A percentile compares a stretch with the other conserved stretches of the same genome.
phyloP scores from a whole-genome alignment of 306 rosid species.

The Dalbergia oliveri region DNA sequence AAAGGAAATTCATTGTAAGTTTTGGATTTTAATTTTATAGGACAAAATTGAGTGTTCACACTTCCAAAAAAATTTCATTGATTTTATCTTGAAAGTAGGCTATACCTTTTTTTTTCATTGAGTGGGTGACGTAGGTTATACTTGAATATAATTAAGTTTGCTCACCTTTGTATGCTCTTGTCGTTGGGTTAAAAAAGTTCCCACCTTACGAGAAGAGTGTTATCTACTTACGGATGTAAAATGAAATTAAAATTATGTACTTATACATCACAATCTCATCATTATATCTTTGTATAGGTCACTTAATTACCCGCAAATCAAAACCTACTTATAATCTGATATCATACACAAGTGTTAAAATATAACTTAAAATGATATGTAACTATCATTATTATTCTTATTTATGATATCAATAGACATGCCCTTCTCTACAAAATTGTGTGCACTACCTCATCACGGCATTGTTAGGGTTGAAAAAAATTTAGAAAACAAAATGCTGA shows the following conservation, averaged over 20 bases:
- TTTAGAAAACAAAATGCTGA: neutral
- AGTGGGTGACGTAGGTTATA: neutral
- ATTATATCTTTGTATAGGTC: neutral
- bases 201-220: neutral
- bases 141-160: neutral
- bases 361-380: neutral
- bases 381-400: no score
- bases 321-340: neutral
- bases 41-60: no score
- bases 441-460: no score
- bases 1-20: no score
- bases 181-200: neutral
- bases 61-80: no score
- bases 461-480: neutral
- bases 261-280: no score
- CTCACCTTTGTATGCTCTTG: neutral
- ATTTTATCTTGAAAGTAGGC: neutral
- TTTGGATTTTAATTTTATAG: no score
- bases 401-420: no score
- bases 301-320: neutral
- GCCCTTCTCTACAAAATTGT: no score
- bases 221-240: neutral
- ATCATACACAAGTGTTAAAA: neutral
- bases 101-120: no score
- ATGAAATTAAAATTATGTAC: neutral